Evolutionary conservation across 1,139 yeast species (phyloP), one percentile per base, ranked within the genome.

Genomic region (Pichia sp.): DNA sequence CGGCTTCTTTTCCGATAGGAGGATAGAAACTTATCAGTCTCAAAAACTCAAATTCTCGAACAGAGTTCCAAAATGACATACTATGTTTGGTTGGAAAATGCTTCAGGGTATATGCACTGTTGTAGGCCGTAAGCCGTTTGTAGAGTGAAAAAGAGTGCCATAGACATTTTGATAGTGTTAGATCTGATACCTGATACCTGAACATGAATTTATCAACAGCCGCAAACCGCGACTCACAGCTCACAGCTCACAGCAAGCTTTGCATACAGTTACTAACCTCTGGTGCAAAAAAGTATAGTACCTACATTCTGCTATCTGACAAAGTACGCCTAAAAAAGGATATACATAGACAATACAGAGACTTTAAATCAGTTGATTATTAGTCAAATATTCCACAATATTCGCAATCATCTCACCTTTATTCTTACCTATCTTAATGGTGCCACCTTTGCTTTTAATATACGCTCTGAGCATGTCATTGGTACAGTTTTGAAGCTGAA

Each of bases 321-420:
- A n/a, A n/a, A n/a, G n/a, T n/a, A n/a, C n/a, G n/a, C n/a, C n/a
- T n/a, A n/a, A n/a, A n/a, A n/a, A n/a, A n/a, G n/a, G n/a, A n/a
- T n/a, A n/a, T n/a, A n/a, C n/a, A n/a, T n/a, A n/a, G n/a, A n/a
- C n/a, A 21, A 21, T 21, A 11, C 11, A 21, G 22, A 21, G 8
- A 21, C 22, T 3, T 23, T 35, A 33, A 21, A 39, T 14, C 21
- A 33, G 22, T 6, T 26, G 15, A 14, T 34, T 30, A 4, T 22
- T 27, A 5, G n/a, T 11, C 14, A 34, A 28, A 37, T 46, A 64
- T 4, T 51, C 55, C 3, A 32, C 44, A 14, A 72, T 67, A 42
- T 64, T 69, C 10, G 59, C 62, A 22, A 72, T 59, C 49, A 70
- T 49, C 24, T 64, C 76, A 14, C 52, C 62, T 48, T 70, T 72